Percentiles rank a stretch among this genome's conserved stretches.
Conservation (phyloP, 75 land plant species). For the Cunninghamia lanceolata region DNA sequence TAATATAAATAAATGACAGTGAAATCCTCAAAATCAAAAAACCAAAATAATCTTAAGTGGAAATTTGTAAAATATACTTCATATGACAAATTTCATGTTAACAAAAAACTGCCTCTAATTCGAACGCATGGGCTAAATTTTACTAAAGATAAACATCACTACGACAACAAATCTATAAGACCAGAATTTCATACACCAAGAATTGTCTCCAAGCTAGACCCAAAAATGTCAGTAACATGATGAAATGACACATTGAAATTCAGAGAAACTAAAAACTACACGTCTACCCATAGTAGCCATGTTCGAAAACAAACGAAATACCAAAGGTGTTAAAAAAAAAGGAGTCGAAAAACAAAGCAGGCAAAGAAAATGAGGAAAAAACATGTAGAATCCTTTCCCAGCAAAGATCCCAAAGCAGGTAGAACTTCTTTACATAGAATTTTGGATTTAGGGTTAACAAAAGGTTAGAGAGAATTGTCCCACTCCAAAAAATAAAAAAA, state of each 20-base stretch:
- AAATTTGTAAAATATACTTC: too few species aligned
- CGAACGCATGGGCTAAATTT: not conserved
- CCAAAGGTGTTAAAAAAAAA: too few species aligned
- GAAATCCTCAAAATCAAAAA: not conserved
- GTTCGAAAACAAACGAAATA: not conserved
- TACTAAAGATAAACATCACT: not conserved
- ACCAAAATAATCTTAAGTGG: not conserved
- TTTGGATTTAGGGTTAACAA: not conserved
- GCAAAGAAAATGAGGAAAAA: not conserved
- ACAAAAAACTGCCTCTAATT: not conserved
- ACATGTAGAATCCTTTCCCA: not conserved
- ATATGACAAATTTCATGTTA: not conserved
- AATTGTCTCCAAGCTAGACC: not conserved
- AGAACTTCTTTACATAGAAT: not conserved
- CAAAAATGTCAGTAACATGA: too few species aligned
- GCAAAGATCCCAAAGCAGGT: not conserved
- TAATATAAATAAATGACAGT: not conserved
- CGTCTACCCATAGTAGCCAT: not conserved
- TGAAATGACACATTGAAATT: too few species aligned
- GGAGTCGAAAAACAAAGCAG: too few species aligned
- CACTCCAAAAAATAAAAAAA: too few species aligned
- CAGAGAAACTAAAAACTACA: too few species aligned
- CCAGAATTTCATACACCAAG: not conserved
- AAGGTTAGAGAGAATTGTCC: too few species aligned
- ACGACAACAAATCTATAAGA: not conserved